Evolutionary conservation across 2,329 filamentous ascomycete genomes (phyloP), one percentile per base, ranked within the genome.

Genomic region (Apiospora marii): DNA sequence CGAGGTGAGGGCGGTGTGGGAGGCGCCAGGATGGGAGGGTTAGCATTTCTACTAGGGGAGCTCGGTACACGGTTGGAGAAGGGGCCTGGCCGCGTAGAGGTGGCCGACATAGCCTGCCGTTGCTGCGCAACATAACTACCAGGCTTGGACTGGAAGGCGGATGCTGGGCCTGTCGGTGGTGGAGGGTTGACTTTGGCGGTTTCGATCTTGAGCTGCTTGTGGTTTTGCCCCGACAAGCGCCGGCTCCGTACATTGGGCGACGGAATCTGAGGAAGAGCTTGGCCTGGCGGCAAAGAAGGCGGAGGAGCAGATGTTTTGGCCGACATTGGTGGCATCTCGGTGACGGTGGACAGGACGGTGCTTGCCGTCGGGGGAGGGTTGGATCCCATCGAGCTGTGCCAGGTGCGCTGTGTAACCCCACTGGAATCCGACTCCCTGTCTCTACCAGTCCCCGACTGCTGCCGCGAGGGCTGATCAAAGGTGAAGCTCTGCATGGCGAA

Each of bases 191-290:
- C 73, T 74, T 82, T 82, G 12, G 80, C 77, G 0, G 95, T 98
- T 81, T 98, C 94, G 72, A 98, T 98, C 83, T 95, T 97, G 69
- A 98, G 85, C 78, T 95, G 93, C 80, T 93, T 95, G 19, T 89
- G 85, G 77, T 94, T 94, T 77, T 94, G 92, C 10, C 93, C 93
- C 4, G 95, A 98, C 44, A 97, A 84, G 74, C 95, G 90, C 73
- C 95, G 89, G 77, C 89, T 94, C 70, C 94, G 89, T 70, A 97
- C 93, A 53, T 91, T 80, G 0, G 81, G 79, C 1, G 86, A 71
- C 10, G 79, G 87, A 4, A 86, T 77, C 69, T 86, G 84, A 1
- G 85, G 86, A 49, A 86, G 78, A 16, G 85, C 84, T 64, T 85
- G 83, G 8, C 83, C 85, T 7, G 89, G 88, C 0, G 88, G 87